Conservation (phyloP, 2,329 filamentous ascomycete species). For the Monosporascus ibericus region DNA sequence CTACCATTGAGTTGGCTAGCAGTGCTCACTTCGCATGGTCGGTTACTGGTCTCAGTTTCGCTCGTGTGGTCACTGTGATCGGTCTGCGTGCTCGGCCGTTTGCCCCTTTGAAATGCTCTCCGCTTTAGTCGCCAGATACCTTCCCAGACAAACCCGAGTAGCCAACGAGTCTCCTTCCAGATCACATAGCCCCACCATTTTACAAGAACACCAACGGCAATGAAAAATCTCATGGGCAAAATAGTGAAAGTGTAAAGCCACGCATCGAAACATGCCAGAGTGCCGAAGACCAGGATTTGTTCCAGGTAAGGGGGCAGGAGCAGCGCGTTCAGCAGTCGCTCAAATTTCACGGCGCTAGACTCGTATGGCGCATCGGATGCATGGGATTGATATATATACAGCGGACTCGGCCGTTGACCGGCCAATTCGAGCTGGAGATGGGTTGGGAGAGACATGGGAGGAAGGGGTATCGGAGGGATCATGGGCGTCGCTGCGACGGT, state of each 20-base stretch:
- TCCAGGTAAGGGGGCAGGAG: conserved; percentile 77
- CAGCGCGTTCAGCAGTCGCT: conserved; percentile 84
- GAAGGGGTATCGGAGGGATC: conserved; percentile 51
- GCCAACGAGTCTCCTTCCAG: conserved; percentile 63
- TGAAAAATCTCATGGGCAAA: conserved; percentile 78
- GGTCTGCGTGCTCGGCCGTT: conserved; percentile 19
- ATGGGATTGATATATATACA: conserved; percentile 59
- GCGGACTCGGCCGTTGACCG: conserved; percentile 53
- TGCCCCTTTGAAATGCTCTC: conserved; percentile 42
- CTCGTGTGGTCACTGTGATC: conserved; percentile 21
- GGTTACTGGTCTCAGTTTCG: conserved; percentile 35
- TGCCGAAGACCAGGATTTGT: conserved; percentile 78
- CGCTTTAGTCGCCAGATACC: conserved; percentile 76
- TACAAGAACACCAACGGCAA: conserved; percentile 69
- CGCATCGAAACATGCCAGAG: conserved; percentile 84
- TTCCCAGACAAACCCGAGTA: conserved; percentile 71
- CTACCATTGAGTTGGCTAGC: conserved; percentile 11
- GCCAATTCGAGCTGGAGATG: conserved; percentile 60
- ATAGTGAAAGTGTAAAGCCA: conserved; percentile 98
- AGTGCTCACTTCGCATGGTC: conserved; percentile 13
- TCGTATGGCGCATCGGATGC: conserved; percentile 69
- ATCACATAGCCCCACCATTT: conserved; percentile 74
- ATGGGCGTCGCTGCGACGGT: conserved; percentile 39
- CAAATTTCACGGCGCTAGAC: conserved; percentile 85
- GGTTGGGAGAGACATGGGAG: conserved; percentile 61